phyloP scores from a whole-genome alignment of 2,329 filamentous ascomycete species.

The Fusarium coicis region DNA sequence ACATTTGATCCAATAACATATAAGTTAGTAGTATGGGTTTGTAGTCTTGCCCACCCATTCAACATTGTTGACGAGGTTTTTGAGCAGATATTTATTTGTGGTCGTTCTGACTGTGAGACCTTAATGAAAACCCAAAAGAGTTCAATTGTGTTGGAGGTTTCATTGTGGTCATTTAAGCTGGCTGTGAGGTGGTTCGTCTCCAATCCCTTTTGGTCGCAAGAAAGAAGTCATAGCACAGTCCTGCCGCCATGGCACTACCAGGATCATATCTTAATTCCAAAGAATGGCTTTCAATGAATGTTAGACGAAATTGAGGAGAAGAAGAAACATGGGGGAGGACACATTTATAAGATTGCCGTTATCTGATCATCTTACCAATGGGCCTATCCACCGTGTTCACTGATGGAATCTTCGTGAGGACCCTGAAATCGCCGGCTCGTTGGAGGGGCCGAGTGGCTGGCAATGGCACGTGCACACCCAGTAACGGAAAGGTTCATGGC shows the following conservation, averaged over 20 bases:
- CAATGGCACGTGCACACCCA: constrained; percentile 39
- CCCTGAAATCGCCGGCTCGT: constrained; percentile 29
- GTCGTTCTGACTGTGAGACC: not conserved
- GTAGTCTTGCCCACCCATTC: not conserved
- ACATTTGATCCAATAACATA: not conserved
- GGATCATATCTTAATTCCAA: not conserved
- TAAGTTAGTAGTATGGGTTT: not conserved
- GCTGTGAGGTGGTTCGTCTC: not conserved
- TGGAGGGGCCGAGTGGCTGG: constrained; percentile 23
- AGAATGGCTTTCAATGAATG: not conserved
- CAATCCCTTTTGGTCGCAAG: not conserved
- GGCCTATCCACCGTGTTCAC: not conserved
- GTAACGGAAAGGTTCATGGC: constrained; percentile 26
- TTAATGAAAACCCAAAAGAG: not conserved
- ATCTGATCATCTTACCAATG: constrained; percentile 41
- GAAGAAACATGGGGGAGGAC: not conserved
- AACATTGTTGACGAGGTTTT: not conserved
- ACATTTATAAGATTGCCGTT: not conserved
- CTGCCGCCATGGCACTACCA: not conserved
- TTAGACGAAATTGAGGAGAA: not conserved
- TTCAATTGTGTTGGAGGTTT: not conserved
- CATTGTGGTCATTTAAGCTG: not conserved
- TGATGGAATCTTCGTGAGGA: constrained; percentile 7
- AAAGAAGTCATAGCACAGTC: not conserved
- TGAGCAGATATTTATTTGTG: not conserved